A percentile compares a stretch with the other conserved stretches of the same genome.
Evolutionary conservation across 2,329 filamentous ascomycete genomes (phyloP).

Genomic region (Remersonia thermophila): DNA sequence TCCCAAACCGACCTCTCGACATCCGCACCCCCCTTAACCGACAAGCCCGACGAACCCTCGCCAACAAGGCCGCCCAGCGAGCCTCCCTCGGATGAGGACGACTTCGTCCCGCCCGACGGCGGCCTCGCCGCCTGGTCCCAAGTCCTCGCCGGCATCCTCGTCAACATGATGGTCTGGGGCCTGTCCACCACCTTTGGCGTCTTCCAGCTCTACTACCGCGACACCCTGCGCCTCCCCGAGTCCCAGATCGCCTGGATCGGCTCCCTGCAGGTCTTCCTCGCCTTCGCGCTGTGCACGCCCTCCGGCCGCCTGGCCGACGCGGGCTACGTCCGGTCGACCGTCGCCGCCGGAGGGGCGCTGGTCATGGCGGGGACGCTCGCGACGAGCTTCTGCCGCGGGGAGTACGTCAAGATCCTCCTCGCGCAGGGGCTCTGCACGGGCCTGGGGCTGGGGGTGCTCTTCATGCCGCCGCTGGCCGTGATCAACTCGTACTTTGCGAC

Average conservation of each 20-base stretch:
- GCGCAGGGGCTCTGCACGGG: slow-evolving; percentile 43
- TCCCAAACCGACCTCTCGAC: background rate
- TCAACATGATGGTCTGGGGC: slow-evolving; percentile 40
- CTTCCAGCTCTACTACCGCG: slow-evolving; percentile 33
- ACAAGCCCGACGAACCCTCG: too few relatives aligned
- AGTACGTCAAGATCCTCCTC: slow-evolving; percentile 42
- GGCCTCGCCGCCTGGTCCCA: slow-evolving; percentile 38
- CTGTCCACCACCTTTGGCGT: slow-evolving; percentile 37
- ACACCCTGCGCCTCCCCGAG: slow-evolving; percentile 22
- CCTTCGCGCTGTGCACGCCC: slow-evolving; percentile 35
- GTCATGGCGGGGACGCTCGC: slow-evolving; percentile 36
- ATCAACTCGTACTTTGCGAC: slow-evolving; percentile 47
- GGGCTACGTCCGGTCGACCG: slow-evolving; percentile 32
- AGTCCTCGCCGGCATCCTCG: slow-evolving; percentile 33
- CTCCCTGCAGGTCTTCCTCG: slow-evolving; percentile 38
- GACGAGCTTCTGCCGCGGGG: slow-evolving; percentile 28
- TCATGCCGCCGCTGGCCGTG: slow-evolving; percentile 39
- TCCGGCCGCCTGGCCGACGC: slow-evolving; percentile 39
- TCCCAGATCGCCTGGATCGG: slow-evolving; percentile 37
- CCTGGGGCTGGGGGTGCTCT: slow-evolving; percentile 42
- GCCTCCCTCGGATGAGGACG: slow-evolving; percentile 3
- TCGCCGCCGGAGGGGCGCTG: slow-evolving; percentile 29
- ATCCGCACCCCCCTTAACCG: background rate
- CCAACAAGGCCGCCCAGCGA: background rate
- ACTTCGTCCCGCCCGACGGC: slow-evolving; percentile 28